Percentiles rank a stretch among this genome's conserved stretches.
Evolutionary conservation across 2,329 filamentous ascomycete species (phyloP).

Genomic region (Fusarium sambucinum): DNA sequence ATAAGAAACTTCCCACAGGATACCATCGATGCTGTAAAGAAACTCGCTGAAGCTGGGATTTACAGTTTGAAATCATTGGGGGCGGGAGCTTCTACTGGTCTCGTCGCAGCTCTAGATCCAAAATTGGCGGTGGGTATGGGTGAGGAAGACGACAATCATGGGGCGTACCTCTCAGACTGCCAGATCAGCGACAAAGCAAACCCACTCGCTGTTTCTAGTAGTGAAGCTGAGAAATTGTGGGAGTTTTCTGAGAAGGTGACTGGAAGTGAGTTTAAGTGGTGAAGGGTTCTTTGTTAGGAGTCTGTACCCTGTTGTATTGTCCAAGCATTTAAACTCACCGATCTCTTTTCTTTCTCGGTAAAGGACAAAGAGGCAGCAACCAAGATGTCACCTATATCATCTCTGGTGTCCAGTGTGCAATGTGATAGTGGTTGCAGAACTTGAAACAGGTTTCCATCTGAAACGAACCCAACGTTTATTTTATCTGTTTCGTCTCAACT

Average conservation of each 20-base stretch:
- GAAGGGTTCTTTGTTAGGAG: not conserved
- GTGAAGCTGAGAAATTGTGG: conserved; percentile 22
- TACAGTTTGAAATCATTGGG: not conserved
- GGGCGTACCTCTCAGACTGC: conserved; percentile 5
- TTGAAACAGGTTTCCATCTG: not conserved
- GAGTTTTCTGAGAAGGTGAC: conserved; percentile 11
- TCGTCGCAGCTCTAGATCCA: conserved; percentile 7
- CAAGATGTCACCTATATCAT: no score
- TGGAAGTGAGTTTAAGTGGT: conserved; percentile 7
- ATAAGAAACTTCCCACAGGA: not conserved
- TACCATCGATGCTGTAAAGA: not conserved
- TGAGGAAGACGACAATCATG: conserved; percentile 11
- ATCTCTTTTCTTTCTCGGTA: no score
- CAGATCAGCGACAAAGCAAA: not conserved
- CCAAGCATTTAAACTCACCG: no score
- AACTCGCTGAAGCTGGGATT: not conserved
- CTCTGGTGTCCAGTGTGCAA: no score
- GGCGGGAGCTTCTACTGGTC: conserved; percentile 14
- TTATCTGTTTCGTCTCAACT: not conserved
- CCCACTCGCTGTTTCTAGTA: conserved; percentile 5
- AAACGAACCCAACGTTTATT: not conserved
- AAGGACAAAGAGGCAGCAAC: no score
- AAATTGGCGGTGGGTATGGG: not conserved
- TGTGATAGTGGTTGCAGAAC: not conserved
- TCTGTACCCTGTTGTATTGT: no score